Evolutionary conservation across 352 stramenopile species (phyloP).

Genomic region (Globisporangium orthogonon): DNA sequence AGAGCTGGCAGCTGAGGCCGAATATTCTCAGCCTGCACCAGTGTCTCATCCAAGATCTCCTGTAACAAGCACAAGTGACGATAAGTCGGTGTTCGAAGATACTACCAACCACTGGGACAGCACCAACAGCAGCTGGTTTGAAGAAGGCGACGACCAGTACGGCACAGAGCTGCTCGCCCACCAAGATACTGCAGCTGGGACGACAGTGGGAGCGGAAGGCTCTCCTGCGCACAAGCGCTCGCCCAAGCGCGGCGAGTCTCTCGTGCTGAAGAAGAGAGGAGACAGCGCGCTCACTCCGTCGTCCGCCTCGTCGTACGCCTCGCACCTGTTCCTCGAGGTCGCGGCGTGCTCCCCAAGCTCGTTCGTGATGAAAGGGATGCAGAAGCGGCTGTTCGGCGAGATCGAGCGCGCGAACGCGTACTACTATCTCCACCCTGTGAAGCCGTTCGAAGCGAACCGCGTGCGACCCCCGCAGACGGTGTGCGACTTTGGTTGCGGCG

Average conservation of each 20-base stretch:
- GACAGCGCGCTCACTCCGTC: slow-evolving; percentile 12
- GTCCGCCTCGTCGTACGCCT: slow-evolving; percentile 26
- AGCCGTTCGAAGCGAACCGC: slow-evolving; percentile 10
- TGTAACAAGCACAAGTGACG: not conserved
- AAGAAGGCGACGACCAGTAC: slow-evolving; percentile 6
- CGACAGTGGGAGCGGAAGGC: not conserved
- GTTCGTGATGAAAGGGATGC: slow-evolving; percentile 57
- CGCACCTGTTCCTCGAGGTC: slow-evolving; percentile 34
- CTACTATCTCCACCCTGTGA: slow-evolving; percentile 52
- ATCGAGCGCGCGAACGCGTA: slow-evolving; percentile 66
- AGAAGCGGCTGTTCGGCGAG: slow-evolving; percentile 54
- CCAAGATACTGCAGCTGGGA: slow-evolving; percentile 3
- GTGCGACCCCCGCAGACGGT: slow-evolving; percentile 1
- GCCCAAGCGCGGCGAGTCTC: not conserved
- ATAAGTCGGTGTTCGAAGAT: slow-evolving; percentile 1
- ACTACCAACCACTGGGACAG: slow-evolving; percentile 4
- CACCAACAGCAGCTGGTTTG: slow-evolving; percentile 1
- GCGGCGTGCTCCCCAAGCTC: slow-evolving; percentile 39
- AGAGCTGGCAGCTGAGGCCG: not conserved
- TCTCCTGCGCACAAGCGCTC: not conserved
- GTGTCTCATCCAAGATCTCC: not conserved
- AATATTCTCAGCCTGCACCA: not conserved
- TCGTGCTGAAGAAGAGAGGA: slow-evolving; percentile 4
- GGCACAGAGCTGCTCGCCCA: not conserved
- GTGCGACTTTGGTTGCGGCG: slow-evolving; percentile 47